phyloP scores from a whole-genome alignment of 129 eudicot species.

The Solidago caesia region DNA sequence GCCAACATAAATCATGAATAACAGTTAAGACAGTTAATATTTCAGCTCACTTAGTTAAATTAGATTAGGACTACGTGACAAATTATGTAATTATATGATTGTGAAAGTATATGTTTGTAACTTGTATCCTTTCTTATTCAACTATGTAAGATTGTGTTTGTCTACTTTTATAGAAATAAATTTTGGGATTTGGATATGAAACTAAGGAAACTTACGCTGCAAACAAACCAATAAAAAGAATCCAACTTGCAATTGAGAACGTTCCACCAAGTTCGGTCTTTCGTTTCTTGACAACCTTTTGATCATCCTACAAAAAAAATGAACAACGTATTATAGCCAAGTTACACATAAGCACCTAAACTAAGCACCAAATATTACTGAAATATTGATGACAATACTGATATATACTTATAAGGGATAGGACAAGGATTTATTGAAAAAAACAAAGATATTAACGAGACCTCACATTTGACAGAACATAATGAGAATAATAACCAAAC shows the following conservation, averaged over 20 bases:
- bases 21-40: not conserved
- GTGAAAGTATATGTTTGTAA: no score
- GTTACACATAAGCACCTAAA: not conserved
- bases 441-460: not conserved
- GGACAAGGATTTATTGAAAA: not conserved
- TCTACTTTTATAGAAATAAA: conserved; percentile 11
- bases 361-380: not conserved
- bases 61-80: no score
- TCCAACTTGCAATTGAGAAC: conserved; percentile 93
- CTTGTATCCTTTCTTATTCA: not conserved
- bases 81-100: no score
- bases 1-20: not conserved
- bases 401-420: not conserved
- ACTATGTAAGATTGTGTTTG: not conserved
- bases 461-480: not conserved
- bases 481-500: not conserved
- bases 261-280: conserved; percentile 99
- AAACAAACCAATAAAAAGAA: conserved; percentile 81
- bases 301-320: conserved; percentile 65
- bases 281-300: conserved; percentile 80
- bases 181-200: conserved; percentile 12
- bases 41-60: not conserved
- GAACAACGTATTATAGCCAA: not conserved
- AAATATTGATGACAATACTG: not conserved
- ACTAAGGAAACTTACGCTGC: conserved; percentile 67